Percentiles rank a stretch among this genome's conserved stretches.
phyloP scores from a whole-genome alignment of 2,329 filamentous ascomycete genomes.

The Diplodia seriata region DNA sequence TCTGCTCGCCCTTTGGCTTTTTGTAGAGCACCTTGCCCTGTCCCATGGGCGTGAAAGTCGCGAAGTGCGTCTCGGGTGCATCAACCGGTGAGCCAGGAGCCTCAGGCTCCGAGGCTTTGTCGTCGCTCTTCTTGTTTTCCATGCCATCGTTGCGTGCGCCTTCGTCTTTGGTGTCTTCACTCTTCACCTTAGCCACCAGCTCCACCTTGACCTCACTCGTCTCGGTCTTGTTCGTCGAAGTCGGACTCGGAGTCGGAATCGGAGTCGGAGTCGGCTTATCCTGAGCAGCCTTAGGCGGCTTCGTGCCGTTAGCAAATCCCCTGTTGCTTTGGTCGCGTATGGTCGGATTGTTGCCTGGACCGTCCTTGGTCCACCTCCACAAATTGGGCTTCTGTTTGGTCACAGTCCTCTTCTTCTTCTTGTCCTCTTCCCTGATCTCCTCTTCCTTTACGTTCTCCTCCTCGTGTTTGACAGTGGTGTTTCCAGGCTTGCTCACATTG shows the following conservation, averaged over 20 bases:
- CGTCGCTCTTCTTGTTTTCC: neutral
- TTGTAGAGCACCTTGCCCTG: conserved; percentile 1
- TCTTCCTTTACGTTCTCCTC: neutral
- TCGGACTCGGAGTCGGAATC: too few relatives aligned
- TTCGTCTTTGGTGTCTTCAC: neutral
- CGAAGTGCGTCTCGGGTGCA: conserved; percentile 34
- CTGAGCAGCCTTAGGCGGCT: neutral
- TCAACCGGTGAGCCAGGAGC: conserved; percentile 39
- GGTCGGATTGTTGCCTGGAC: conserved; percentile 10
- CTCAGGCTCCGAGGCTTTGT: neutral
- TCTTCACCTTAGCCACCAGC: neutral
- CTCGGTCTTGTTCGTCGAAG: neutral
- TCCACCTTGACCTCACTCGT: neutral
- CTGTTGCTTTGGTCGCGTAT: neutral
- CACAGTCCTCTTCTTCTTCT: neutral
- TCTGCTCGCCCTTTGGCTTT: neutral
- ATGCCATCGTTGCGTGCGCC: too few relatives aligned
- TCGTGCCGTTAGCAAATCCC: neutral
- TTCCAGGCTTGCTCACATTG: neutral
- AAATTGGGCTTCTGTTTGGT: neutral
- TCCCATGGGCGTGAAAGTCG: conserved; percentile 1
- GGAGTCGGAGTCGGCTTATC: neutral
- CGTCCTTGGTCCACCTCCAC: conserved; percentile 26
- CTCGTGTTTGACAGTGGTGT: neutral
- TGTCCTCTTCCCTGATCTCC: neutral